phyloP scores from a whole-genome alignment of 2,329 filamentous ascomycete genomes.

The Sporothrix sp. region DNA sequence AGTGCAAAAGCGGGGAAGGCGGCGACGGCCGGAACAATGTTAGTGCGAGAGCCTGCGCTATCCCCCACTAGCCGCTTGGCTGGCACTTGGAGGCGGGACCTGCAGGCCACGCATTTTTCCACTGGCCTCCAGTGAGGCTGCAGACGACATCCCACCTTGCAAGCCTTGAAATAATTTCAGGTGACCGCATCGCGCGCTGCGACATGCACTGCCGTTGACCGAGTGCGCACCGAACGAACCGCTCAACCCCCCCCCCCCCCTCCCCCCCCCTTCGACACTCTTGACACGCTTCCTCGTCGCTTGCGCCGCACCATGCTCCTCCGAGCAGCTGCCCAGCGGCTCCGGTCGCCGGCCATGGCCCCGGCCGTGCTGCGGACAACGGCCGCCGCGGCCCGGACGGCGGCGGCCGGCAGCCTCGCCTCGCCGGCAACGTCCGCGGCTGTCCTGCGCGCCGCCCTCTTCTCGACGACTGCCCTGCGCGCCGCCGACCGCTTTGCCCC shows the following conservation, averaged over 20 bases:
- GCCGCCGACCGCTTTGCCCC: constrained; percentile 2
- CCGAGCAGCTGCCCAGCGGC: constrained; percentile 13
- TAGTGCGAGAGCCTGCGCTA: too few relatives aligned
- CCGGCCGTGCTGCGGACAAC: constrained; percentile 1
- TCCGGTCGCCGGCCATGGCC: constrained; percentile 11
- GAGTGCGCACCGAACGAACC: too few relatives aligned
- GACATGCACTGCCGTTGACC: too few relatives aligned
- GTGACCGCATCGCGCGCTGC: constrained; percentile 9
- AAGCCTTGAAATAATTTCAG: too few relatives aligned
- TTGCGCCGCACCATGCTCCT: constrained; percentile 13
- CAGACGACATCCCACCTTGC: constrained; percentile 5
- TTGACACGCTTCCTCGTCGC: neutral
- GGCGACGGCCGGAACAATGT: too few relatives aligned
- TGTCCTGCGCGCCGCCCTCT: neutral
- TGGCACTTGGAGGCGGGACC: neutral
- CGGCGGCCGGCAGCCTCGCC: neutral
- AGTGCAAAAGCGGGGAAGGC: constrained; percentile 6
- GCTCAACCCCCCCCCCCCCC: neutral
- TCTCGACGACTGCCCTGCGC: constrained; percentile 6
- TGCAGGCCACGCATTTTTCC: constrained; percentile 1
- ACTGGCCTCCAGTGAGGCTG: constrained; percentile 6
- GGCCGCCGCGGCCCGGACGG: neutral
- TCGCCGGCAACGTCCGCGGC: neutral
- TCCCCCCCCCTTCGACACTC: neutral
- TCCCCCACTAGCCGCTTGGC: too few relatives aligned